Evolutionary conservation across 1,139 yeast genomes (phyloP), one percentile per base, ranked within the genome.

Genomic region (Taphrina communis): DNA sequence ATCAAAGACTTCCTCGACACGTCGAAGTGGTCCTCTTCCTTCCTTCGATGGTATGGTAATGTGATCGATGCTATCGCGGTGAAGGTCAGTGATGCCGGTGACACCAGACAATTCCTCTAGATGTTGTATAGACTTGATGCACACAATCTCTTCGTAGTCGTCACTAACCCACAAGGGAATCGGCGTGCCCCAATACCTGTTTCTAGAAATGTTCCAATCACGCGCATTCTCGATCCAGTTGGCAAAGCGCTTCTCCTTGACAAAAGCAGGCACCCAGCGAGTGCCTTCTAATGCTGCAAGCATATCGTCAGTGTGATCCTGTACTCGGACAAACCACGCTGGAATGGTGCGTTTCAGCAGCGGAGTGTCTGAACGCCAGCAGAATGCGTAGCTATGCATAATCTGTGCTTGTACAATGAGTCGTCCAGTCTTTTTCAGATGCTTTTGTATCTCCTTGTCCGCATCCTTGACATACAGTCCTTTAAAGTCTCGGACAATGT

Each of bases 281-380:
- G 99, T 91, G 76, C 84, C 83, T 69, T 88, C 91, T 70, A 94
- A 93, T 77, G 92, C 90, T 71, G 85, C 86, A 77, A 93, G 84
- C 93, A 95, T 91, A 76, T 90, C 86, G 66, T 97, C 97, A 74
- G 93, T 85, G 76, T 90, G 84, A 71, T 90, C 93, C 73, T 85
- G 86, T 70, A 94, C 89, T 78, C 96, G 89, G 71, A 94, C 96
- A 76, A 95, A 95, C 99, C 99, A 94, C 42, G 98, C 95, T 65
- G 99, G 99, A 73, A 94, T 97, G 60, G 97, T 88, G 82, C 96
- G 88, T 83, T 94, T 95, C 75, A 94, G 81, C 79, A 94, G 86
- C 66, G 99, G 99, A 52, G 99, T 95, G 78, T 94, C 99, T 2
- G 98, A 93, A 85, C 99, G 89, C 99, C 99, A 94, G 82, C 99